Percentiles rank a stretch among this genome's conserved stretches.
Conservation (phyloP, 129 eudicot genomes). For the Flaveria robusta region DNA sequence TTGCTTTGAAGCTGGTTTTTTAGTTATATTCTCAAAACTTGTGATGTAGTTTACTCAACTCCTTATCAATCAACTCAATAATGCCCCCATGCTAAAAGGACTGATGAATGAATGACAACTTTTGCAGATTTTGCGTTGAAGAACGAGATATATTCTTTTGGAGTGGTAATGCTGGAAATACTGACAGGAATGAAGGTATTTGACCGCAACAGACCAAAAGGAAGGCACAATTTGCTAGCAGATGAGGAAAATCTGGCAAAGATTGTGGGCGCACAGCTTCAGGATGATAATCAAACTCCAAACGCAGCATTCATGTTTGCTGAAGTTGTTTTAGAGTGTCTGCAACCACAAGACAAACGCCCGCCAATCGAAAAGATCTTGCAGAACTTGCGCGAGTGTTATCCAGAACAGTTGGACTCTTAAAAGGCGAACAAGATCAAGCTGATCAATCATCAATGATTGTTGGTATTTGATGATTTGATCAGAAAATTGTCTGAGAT, state of each 20-base stretch:
- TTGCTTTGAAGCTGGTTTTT: no score
- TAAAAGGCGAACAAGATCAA: not conserved
- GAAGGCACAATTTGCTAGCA: conserved; percentile 25
- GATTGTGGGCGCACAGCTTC: conserved; percentile 24
- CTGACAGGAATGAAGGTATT: conserved; percentile 38
- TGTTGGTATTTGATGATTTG: no score
- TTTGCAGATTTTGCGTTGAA: conserved; percentile 26
- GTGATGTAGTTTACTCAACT: not conserved
- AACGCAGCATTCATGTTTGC: conserved; percentile 28
- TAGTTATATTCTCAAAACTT: not conserved
- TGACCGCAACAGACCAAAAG: conserved; percentile 29
- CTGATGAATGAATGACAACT: conserved; percentile 8
- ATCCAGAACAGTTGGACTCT: not conserved
- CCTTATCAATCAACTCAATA: not conserved
- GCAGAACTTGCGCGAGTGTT: conserved; percentile 7
- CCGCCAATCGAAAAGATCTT: conserved; percentile 26
- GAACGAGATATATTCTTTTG: conserved; percentile 45
- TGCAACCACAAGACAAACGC: conserved; percentile 17
- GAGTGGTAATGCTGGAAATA: conserved; percentile 42
- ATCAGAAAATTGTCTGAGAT: no score
- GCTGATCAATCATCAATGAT: no score
- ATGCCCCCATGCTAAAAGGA: not conserved
- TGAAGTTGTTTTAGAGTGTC: conserved; percentile 23
- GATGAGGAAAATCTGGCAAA: conserved; percentile 15
- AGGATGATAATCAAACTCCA: conserved; percentile 1